These are phyloP conservation scores for Colletotrichum siamense DNA, from an alignment of 2,329 filamentous ascomycete genomes.

Conservation along the genomic window DNA sequence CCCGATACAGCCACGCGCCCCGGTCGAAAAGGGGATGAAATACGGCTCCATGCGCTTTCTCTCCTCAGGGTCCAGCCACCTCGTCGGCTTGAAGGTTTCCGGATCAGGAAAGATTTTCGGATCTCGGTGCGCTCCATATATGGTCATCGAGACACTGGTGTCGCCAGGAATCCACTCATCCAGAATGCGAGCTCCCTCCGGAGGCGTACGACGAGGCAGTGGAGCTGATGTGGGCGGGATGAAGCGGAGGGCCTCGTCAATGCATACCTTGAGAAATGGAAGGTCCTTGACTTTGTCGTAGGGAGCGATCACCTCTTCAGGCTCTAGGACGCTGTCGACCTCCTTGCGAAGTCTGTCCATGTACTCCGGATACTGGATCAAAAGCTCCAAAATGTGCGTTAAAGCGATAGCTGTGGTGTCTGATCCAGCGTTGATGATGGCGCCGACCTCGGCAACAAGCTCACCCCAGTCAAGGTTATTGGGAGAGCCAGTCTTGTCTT, in stretches of 20 bases:
- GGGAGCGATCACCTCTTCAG: slow-evolving; percentile 47
- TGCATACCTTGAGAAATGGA: slow-evolving; percentile 55
- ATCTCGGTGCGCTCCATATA: slow-evolving; percentile 22
- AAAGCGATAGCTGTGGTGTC: slow-evolving; percentile 56
- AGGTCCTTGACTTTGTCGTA: slow-evolving; percentile 57
- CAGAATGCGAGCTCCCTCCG: slow-evolving; percentile 46
- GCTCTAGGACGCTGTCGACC: slow-evolving; percentile 48
- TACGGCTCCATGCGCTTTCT: slow-evolving; percentile 41
- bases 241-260: slow-evolving; percentile 55
- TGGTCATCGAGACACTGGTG: slow-evolving; percentile 48
- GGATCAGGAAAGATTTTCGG: neutral
- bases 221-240: slow-evolving; percentile 47
- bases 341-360: slow-evolving; percentile 48
- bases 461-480: slow-evolving; percentile 60
- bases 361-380: slow-evolving; percentile 50
- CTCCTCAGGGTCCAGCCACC: slow-evolving; percentile 43
- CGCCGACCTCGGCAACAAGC: slow-evolving; percentile 59
- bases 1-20: slow-evolving; percentile 27
- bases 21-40: slow-evolving; percentile 41
- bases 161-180: slow-evolving; percentile 50
- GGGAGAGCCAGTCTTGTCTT: slow-evolving; percentile 35
- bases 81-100: slow-evolving; percentile 29
- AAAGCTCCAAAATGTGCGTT: slow-evolving; percentile 56
- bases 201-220: slow-evolving; percentile 48
- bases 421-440: slow-evolving; percentile 57